A percentile compares a stretch with the other conserved stretches of the same genome.
Evolutionary conservation across 2,329 filamentous ascomycete genomes (phyloP).

Genomic region (Alternaria sp.): DNA sequence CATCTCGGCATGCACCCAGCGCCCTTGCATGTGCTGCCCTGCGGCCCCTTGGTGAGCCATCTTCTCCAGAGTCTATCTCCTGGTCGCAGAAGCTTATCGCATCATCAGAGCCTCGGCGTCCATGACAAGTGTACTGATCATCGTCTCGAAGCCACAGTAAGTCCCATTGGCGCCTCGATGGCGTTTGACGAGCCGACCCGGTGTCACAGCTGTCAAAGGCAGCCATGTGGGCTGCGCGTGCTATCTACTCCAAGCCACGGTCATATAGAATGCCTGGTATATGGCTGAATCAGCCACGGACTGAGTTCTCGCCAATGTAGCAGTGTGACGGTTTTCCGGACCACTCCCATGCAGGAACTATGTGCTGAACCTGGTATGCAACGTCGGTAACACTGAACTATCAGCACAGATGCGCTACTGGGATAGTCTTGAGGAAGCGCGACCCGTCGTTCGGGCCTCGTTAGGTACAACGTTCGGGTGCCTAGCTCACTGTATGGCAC

Average conservation of each 20-base stretch:
- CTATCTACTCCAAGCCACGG: conserved; percentile 31
- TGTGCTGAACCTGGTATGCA: conserved; percentile 35
- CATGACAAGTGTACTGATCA: neutral
- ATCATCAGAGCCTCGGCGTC: neutral
- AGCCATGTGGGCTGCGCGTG: conserved; percentile 44
- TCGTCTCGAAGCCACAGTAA: neutral
- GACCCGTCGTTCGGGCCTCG: conserved; percentile 8
- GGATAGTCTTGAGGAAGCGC: conserved; percentile 4
- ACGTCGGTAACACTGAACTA: conserved; percentile 24
- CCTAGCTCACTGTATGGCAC: conserved; percentile 9
- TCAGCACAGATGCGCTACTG: conserved; percentile 15
- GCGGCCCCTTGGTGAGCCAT: neutral
- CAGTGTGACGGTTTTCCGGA: conserved; percentile 3
- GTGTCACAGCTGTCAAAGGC: conserved; percentile 46
- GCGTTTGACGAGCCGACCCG: conserved; percentile 40
- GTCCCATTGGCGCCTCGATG: conserved; percentile 27
- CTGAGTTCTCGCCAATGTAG: conserved; percentile 10
- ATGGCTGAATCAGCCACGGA: conserved; percentile 19
- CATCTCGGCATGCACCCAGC: conserved; percentile 26
- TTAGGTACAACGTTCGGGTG: conserved; percentile 6
- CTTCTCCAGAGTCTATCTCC: neutral
- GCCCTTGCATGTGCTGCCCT: conserved; percentile 9
- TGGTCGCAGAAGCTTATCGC: neutral
- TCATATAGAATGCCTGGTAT: conserved; percentile 28
- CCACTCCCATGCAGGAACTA: conserved; percentile 39